These are phyloP conservation scores for Yamadazyma aaseri DNA, from an alignment of 1,139 yeast species.

Conservation along the genomic window DNA sequence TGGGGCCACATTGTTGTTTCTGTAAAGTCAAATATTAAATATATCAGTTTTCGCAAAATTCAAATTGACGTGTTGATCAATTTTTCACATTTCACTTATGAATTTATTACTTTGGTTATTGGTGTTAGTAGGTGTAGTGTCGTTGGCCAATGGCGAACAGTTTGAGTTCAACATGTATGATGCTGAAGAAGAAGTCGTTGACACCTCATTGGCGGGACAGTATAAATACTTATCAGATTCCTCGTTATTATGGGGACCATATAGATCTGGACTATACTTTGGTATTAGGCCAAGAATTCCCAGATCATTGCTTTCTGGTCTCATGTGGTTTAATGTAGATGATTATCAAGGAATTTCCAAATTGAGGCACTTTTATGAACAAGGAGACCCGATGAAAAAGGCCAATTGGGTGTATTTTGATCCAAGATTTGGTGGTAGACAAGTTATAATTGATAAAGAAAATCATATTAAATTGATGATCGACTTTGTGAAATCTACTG, in stretches of 20 bases:
- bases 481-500: slow-evolving; percentile 72
- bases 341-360: slow-evolving; percentile 53
- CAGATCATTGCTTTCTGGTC: slow-evolving; percentile 74
- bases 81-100: slow-evolving; percentile 1
- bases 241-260: slow-evolving; percentile 81
- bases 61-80: too few species aligned
- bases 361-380: slow-evolving; percentile 81
- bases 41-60: slow-evolving; percentile 1
- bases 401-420: slow-evolving; percentile 90
- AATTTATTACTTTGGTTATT: background rate
- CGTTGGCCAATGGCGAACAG: slow-evolving; percentile 4
- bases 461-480: slow-evolving; percentile 63
- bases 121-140: background rate
- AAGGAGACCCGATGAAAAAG: slow-evolving; percentile 63
- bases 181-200: slow-evolving; percentile 6
- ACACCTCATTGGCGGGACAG: slow-evolving; percentile 18
- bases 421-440: slow-evolving; percentile 84
- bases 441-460: slow-evolving; percentile 66
- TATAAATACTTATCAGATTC: slow-evolving; percentile 30
- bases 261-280: slow-evolving; percentile 80
- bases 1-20: slow-evolving; percentile 38
- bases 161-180: slow-evolving; percentile 7
- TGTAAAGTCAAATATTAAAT: too few species aligned
- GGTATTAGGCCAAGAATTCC: slow-evolving; percentile 83
- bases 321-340: slow-evolving; percentile 86